Evolutionary conservation across 192 early-diverging fungal species (phyloP).

Genomic region (Lobosporangium transversale): DNA sequence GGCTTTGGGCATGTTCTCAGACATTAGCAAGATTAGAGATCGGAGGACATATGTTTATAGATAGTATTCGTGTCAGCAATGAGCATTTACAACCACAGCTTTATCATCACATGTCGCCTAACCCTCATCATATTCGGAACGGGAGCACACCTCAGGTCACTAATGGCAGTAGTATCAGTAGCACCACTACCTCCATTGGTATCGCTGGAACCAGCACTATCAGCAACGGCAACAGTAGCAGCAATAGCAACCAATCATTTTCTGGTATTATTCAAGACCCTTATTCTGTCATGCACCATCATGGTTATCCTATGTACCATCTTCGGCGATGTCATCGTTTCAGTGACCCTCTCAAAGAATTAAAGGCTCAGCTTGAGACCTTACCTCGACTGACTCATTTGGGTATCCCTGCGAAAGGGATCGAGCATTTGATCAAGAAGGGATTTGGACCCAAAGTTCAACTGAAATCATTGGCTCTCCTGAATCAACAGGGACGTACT

Average conservation of each 20-base stretch:
- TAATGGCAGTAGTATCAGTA: not conserved
- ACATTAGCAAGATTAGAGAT: slow-evolving; percentile 41
- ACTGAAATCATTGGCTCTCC: slow-evolving; percentile 24
- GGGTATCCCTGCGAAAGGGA: slow-evolving; percentile 36
- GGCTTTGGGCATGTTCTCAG: slow-evolving; percentile 37
- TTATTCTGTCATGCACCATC: slow-evolving; percentile 32
- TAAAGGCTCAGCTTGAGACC: slow-evolving; percentile 28
- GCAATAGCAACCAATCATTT: not conserved
- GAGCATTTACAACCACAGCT: slow-evolving; percentile 49
- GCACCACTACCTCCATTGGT: not conserved
- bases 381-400: slow-evolving; percentile 35
- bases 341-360: slow-evolving; percentile 29
- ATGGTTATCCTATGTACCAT: slow-evolving; percentile 52
- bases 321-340: slow-evolving; percentile 19
- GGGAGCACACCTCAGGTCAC: not conserved
- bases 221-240: slow-evolving; percentile 7
- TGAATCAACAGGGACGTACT: slow-evolving; percentile 41
- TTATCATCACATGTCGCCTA: slow-evolving; percentile 42
- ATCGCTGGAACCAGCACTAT: not conserved
- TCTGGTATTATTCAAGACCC: slow-evolving; percentile 27
- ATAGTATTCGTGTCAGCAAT: slow-evolving; percentile 25
- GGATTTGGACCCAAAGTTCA: slow-evolving; percentile 37
- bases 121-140: slow-evolving; percentile 35
- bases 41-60: slow-evolving; percentile 42
- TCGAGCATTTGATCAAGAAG: slow-evolving; percentile 33